Evolutionary conservation across 2,329 filamentous ascomycete genomes (phyloP), one percentile per base, ranked within the genome.

Genomic region (Fusarium miscanthi): DNA sequence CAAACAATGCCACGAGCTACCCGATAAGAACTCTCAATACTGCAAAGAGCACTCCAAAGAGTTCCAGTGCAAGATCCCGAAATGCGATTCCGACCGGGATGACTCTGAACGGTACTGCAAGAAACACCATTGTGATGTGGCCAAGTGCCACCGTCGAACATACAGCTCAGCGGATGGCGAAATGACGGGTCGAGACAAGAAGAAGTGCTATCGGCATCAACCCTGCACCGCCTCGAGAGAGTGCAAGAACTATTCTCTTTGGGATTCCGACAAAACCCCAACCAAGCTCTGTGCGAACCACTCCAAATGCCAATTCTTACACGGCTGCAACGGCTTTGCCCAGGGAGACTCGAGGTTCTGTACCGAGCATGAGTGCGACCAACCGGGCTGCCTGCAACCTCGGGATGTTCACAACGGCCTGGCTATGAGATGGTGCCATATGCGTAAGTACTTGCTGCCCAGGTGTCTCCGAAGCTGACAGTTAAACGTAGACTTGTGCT

Each of bases 151-250:
- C 27, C 53, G 17, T 13, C 45, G 45, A 33, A 41, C 17, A 14
- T 23, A 40, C 33, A n/a, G 0, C 3, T 27, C 27, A 5, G 2
- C 13, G 1, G 21, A 49, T 53, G 19, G 2, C 10, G 33, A 40
- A 17, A 37, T 40, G 19, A 1, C 10, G 3, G 56, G 46, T 8
- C 35, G 27, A n/a, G 49, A 52, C 25, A n/a, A 10, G 17, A 17
- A 30, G 13, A 66, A 19, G 33, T 74, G 72, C 25, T 30, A 17
- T 9, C 30, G 27, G 1, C 75, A 77, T 59, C 75, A 77, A 23
- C 48, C 31, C 3, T 77, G 75, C 35, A 17, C 19, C 0, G 48
- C 51, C 10, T 59, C 59, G 3, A 31, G 33, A 23, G 65, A 40
- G 3, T 77, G 75, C n/a, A 58, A 38, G 0, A 19, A 13, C 2